Percentiles rank a stretch among this genome's conserved stretches.
Evolutionary conservation across 805 yeast species (phyloP).

Genomic region (Candida nitratophila): DNA sequence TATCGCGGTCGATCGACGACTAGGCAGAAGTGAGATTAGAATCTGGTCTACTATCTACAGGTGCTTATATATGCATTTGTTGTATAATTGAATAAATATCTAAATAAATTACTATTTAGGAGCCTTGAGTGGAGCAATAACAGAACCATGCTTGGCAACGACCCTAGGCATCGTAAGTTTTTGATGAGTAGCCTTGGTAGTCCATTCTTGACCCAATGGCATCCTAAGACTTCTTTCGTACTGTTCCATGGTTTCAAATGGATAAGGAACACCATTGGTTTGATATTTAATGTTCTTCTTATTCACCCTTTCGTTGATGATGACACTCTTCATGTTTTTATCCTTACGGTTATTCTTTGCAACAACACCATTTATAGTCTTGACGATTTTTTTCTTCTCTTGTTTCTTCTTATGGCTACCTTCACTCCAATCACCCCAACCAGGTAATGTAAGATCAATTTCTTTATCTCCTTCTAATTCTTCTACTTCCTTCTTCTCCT

Average conservation of each 20-base stretch:
- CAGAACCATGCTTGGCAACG: slow-evolving; percentile 77
- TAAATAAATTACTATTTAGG: slow-evolving; percentile 58
- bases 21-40: too few species aligned
- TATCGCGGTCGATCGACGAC: too few species aligned
- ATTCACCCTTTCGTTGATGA: slow-evolving; percentile 80
- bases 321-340: slow-evolving; percentile 68
- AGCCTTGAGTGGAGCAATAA: slow-evolving; percentile 85
- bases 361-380: slow-evolving; percentile 72
- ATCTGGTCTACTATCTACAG: too few species aligned
- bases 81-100: too few species aligned
- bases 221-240: slow-evolving; percentile 88
- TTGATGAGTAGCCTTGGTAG: slow-evolving; percentile 80
- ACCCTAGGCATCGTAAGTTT: slow-evolving; percentile 84
- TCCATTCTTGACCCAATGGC: slow-evolving; percentile 99
- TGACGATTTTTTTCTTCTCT: slow-evolving; percentile 56
- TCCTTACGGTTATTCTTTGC: slow-evolving; percentile 70
- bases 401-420: slow-evolving; percentile 32
- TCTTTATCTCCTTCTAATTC: slow-evolving; percentile 83
- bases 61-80: too few species aligned
- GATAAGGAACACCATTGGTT: slow-evolving; percentile 89
- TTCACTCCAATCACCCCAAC: slow-evolving; percentile 97
- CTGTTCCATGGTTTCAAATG: slow-evolving; percentile 88
- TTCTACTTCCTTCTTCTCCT: slow-evolving; percentile 61
- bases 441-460: slow-evolving; percentile 82
- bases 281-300: slow-evolving; percentile 83